phyloP scores from a whole-genome alignment of 345 rosid species.

The Moringa oleifera region DNA sequence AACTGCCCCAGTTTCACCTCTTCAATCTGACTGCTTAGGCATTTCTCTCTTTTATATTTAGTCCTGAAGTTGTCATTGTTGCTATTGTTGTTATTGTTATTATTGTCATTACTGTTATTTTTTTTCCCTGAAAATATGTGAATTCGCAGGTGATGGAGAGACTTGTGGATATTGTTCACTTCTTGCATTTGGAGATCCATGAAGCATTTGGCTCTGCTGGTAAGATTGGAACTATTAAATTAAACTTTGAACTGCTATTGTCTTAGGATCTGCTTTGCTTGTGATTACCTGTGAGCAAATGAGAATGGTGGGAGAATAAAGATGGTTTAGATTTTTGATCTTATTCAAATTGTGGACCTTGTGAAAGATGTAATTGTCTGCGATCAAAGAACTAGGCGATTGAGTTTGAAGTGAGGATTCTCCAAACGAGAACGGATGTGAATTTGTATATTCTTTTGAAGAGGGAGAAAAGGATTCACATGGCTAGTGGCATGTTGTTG shows the following conservation, averaged over 20 bases:
- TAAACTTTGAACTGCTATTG: neutral
- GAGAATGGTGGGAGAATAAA: neutral
- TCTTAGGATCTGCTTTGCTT: neutral
- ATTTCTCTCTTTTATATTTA: slow-evolving; percentile 9
- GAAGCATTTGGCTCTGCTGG: slow-evolving; percentile 88
- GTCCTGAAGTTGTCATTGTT: slow-evolving; percentile 8
- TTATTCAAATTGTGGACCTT: neutral
- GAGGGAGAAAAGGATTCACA: neutral
- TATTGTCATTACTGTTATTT: neutral
- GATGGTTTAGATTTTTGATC: neutral
- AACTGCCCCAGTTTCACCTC: neutral
- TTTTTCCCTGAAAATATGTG: neutral
- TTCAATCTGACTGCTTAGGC: neutral
- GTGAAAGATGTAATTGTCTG: neutral
- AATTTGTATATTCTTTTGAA: too few relatives aligned
- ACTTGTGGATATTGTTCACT: slow-evolving; percentile 87
- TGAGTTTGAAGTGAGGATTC: too few relatives aligned
- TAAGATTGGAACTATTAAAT: slow-evolving; percentile 27
- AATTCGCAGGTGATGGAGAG: slow-evolving; percentile 85
- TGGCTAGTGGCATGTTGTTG: too few relatives aligned
- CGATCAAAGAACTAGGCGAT: neutral
- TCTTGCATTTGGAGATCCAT: slow-evolving; percentile 89
- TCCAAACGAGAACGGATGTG: neutral
- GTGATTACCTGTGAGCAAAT: neutral
- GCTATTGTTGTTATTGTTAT: too few relatives aligned